These are phyloP conservation scores for Rhodomyrtus psidioides DNA, from an alignment of 441 rosid species.

Conservation along the genomic window DNA sequence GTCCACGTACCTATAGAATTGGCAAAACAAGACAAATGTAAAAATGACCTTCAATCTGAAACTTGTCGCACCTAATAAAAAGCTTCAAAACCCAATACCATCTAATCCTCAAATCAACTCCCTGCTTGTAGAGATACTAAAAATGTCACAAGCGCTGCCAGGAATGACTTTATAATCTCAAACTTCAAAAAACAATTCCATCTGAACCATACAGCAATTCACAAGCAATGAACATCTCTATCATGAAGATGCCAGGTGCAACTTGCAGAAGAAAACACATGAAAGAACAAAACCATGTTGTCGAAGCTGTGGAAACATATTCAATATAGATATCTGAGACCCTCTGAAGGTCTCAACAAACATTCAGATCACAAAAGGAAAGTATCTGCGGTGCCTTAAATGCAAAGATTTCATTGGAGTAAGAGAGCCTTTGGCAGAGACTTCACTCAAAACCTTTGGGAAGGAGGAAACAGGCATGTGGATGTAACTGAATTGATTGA, in stretches of 20 bases:
- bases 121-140: background rate
- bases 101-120: background rate
- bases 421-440: background rate
- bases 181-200: background rate
- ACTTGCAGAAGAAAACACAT: background rate
- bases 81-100: background rate
- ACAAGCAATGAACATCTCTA: background rate
- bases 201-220: background rate
- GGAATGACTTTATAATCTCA: background rate
- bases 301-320: background rate
- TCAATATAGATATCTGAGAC: background rate
- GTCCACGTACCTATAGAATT: conserved; percentile 38
- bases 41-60: background rate
- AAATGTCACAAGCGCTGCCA: background rate
- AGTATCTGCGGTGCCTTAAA: background rate
- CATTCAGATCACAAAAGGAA: background rate
- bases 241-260: background rate
- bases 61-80: background rate
- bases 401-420: background rate
- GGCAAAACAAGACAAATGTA: background rate
- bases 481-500: background rate
- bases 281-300: background rate
- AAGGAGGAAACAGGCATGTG: background rate
- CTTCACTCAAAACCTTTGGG: background rate
- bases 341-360: background rate